Evolutionary conservation across 177 flowering plant species (phyloP).

Genomic region (Vitis hybrid): DNA sequence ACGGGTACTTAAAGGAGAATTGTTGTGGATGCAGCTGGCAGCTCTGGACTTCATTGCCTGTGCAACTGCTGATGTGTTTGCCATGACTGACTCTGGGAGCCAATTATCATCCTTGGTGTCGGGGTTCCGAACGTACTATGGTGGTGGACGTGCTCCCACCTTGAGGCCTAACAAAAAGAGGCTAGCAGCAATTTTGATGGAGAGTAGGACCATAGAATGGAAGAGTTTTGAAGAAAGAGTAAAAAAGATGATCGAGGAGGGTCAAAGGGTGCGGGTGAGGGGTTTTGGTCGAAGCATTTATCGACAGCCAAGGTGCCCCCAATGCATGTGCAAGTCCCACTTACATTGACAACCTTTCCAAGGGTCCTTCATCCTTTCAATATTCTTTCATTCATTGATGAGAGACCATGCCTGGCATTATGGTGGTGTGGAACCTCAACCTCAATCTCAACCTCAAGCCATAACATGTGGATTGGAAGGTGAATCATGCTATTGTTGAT

Average conservation of each 20-base stretch:
- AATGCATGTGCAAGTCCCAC: slow-evolving; percentile 81
- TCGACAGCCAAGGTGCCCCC: slow-evolving; percentile 79
- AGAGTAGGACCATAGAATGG: slow-evolving; percentile 73
- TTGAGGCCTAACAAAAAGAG: slow-evolving; percentile 87
- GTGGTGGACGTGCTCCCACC: slow-evolving; percentile 73
- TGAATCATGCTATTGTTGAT: neutral
- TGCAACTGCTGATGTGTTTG: slow-evolving; percentile 93
- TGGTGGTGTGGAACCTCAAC: neutral
- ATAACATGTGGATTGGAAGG: neutral
- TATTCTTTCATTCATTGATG: neutral
- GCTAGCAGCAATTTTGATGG: slow-evolving; percentile 69
- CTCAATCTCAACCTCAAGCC: too few species aligned
- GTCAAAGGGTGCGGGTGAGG: slow-evolving; percentile 60
- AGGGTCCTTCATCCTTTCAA: neutral
- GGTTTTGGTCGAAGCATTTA: slow-evolving; percentile 74
- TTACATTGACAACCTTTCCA: slow-evolving; percentile 14
- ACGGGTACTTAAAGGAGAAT: neutral
- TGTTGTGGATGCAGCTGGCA: slow-evolving; percentile 71
- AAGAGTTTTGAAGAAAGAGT: slow-evolving; percentile 61
- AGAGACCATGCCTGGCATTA: neutral
- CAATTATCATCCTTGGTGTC: slow-evolving; percentile 93
- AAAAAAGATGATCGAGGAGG: slow-evolving; percentile 81
- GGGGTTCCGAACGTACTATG: slow-evolving; percentile 85
- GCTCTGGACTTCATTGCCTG: slow-evolving; percentile 96
- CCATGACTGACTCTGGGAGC: slow-evolving; percentile 98